Evolutionary conservation across 129 eudicot genomes (phyloP).

Genomic region (Oenanthe sinensis): DNA sequence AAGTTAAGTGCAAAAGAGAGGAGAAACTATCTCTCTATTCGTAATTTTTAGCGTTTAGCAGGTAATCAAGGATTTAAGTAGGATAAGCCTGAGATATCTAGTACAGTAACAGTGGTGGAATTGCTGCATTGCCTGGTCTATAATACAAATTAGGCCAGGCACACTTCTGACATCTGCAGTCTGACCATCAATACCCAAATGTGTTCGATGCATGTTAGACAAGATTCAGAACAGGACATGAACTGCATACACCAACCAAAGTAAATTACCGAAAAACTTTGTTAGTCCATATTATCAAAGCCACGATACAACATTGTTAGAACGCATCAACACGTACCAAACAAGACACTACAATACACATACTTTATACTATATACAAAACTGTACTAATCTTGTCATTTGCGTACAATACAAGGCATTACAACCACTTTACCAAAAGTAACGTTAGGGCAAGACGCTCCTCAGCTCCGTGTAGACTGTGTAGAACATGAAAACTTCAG

Average conservation of each 20-base stretch:
- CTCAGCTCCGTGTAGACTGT: neutral
- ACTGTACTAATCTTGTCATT: conserved; percentile 3
- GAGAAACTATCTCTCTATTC: too few species aligned
- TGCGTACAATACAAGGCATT: neutral
- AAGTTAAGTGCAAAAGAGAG: too few species aligned
- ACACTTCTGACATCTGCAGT: too few species aligned
- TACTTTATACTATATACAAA: neutral
- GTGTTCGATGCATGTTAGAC: neutral
- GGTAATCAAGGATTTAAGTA: too few species aligned
- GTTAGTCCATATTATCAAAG: neutral
- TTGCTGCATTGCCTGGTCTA: too few species aligned
- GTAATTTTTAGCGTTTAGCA: too few species aligned
- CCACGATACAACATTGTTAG: neutral
- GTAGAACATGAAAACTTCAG: neutral
- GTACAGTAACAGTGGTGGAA: too few species aligned
- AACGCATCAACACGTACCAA: neutral
- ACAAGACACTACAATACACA: neutral
- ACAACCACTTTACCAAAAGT: neutral
- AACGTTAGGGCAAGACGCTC: neutral
- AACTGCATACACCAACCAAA: neutral
- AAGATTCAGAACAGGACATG: neutral
- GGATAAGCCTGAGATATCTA: too few species aligned
- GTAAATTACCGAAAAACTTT: neutral
- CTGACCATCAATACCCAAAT: too few species aligned
- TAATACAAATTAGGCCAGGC: too few species aligned